phyloP scores from a whole-genome alignment of 306 rosid species.

The Casuarina cunninghamiana region DNA sequence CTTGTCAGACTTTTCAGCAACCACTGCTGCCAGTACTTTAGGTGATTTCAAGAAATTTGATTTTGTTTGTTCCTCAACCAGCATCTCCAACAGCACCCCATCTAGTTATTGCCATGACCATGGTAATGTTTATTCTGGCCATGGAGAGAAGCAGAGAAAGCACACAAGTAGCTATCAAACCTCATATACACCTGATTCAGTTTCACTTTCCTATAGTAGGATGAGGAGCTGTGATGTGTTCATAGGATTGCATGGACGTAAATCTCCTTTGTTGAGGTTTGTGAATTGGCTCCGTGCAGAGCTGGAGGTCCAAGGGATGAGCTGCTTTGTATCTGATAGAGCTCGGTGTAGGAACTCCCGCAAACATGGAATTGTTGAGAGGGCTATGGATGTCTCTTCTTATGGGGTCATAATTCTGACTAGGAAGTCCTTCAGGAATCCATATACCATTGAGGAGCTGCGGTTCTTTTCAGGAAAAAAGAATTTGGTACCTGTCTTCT shows the following conservation, averaged over 20 bases:
- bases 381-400: constrained; percentile 86
- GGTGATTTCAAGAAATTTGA: constrained; percentile 56
- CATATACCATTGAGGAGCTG: constrained; percentile 76
- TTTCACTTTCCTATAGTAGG: constrained; percentile 66
- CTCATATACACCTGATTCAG: constrained; percentile 44
- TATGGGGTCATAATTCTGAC: constrained; percentile 75
- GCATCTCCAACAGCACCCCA: constrained; percentile 57
- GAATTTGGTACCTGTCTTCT: constrained; percentile 82
- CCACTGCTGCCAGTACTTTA: constrained; percentile 43
- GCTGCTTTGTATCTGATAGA: constrained; percentile 78
- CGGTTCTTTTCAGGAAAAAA: constrained; percentile 68
- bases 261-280: constrained; percentile 61
- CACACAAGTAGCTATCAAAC: constrained; percentile 38
- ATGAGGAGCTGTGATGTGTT: constrained; percentile 73
- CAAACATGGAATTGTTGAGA: constrained; percentile 61
- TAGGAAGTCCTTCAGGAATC: constrained; percentile 82
- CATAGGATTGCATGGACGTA: constrained; percentile 72
- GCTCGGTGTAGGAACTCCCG: constrained; percentile 67
- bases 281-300: constrained; percentile 81
- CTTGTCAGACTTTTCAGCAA: constrained; percentile 46
- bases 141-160: constrained; percentile 47
- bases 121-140: constrained; percentile 38
- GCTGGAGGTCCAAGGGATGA: constrained; percentile 81
- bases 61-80: constrained; percentile 51
- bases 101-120: constrained; percentile 44